A percentile compares a stretch with the other conserved stretches of the same genome.
phyloP scores from a whole-genome alignment of 2,329 filamentous ascomycete species.

The Trichoderma polysporum region DNA sequence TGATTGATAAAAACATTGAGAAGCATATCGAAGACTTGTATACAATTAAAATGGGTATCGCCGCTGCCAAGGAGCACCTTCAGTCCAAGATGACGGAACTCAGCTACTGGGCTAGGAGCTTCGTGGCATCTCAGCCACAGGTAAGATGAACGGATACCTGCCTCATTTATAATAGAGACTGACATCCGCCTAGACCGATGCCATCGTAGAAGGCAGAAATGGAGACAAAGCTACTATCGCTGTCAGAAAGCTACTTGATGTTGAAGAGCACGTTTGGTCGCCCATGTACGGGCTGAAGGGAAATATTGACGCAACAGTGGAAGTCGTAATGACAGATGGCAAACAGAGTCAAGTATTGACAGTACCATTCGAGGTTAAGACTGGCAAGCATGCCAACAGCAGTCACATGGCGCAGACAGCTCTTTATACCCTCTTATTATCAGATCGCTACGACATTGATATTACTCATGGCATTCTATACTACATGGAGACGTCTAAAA shows the following conservation, averaged over 20 bases:
- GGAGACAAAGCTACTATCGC: slow-evolving; percentile 76
- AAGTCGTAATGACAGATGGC: slow-evolving; percentile 76
- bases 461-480: slow-evolving; percentile 89
- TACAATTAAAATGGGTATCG: slow-evolving; percentile 73
- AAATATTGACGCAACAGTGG: slow-evolving; percentile 95
- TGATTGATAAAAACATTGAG: slow-evolving; percentile 68
- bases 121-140: slow-evolving; percentile 70
- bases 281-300: slow-evolving; percentile 96
- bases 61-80: slow-evolving; percentile 75
- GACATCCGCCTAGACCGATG: slow-evolving; percentile 52
- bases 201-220: slow-evolving; percentile 75
- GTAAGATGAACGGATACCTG: slow-evolving; percentile 41
- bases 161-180: not conserved
- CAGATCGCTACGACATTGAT: slow-evolving; percentile 91
- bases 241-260: slow-evolving; percentile 89
- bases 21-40: slow-evolving; percentile 88
- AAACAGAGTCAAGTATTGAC: slow-evolving; percentile 68
- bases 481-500: slow-evolving; percentile 89
- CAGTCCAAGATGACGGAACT: slow-evolving; percentile 80
- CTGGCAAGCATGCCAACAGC: slow-evolving; percentile 77
- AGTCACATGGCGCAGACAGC: slow-evolving; percentile 91
- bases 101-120: slow-evolving; percentile 78
- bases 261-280: slow-evolving; percentile 98
- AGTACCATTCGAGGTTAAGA: slow-evolving; percentile 94
- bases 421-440: slow-evolving; percentile 87